Base-by-base conservation (phyloP, 2,329 filamentous ascomycete genomes). In the Fusarium sp. region DNA sequence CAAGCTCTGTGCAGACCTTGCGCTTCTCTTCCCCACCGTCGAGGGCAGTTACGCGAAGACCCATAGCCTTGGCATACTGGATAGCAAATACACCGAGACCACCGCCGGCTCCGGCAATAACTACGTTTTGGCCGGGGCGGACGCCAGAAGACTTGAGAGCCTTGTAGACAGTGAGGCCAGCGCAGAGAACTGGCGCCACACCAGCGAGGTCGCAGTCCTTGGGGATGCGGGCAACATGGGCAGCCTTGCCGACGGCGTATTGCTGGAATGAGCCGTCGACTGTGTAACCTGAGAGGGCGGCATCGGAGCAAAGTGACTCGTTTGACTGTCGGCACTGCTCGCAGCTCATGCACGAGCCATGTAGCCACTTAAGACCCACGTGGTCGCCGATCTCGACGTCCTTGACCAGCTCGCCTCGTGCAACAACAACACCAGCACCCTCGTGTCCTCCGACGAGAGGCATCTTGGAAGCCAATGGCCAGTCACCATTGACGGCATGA, bases 241-340 rank as follows among this genome's bases (percentile, higher is more conserved):
- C 88, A 4, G 93, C 93, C 78, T 96, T 95, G 72, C 89, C 93
- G 72, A 97, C 88, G 76, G 87, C 88, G 82, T 97, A 97, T 82
- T 97, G 90, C 83, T 97, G 94, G 86, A 97, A 97, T 22, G 90
- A 90, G 21, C 94, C 94, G 77, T 97, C 92, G 74, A 97, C 93
- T 1, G 93, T 96, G 84, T 96, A 97, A 42, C 94, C 94, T 0
- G 93, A 96, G 15, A 97, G 87, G 15, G 86, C 82, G 5, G 92
- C 89, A 43, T 91, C 82, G 4, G 87, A 80, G 82, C 94, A 97
- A 3, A 97, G 89, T 1, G 93, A 91, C 80, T 97, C 94, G 74
- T 97, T 91, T 31, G 88, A 80, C 71, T 90, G 86, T 75, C 91
- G 89, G 83, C 94, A 97, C 85, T 92, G 96, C 69, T 89, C 86